Evolutionary conservation across 176 grass and related monocot species (phyloP), one percentile per base, ranked within the genome.

Genomic region (Carex littledalei): DNA sequence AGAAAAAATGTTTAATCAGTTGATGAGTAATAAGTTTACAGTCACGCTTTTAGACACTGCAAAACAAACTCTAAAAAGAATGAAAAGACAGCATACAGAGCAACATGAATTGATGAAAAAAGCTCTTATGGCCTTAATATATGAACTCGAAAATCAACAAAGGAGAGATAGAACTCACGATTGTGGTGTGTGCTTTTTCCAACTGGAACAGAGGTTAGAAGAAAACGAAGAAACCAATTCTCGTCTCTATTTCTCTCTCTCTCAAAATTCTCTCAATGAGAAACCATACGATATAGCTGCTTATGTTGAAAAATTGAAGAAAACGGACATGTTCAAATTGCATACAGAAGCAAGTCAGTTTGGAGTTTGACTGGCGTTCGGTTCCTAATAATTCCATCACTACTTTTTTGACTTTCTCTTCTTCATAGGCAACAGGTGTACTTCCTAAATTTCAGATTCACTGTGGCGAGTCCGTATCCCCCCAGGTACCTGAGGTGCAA

Each of bases 401-500:
- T 50, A 11, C 47, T 63, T 60, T 56, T 78, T 56, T 78, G 49
- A 78, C 50, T 78, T 56, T 78, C 21, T 77, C 73, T 77, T 3
- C 21, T 29, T 52, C 22, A 77, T 4, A 77, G 49, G 12, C 22
- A 78, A 17, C 73, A 78, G 49, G 22, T 78, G 73, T 78, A 32
- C 2, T 7, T 56, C 43, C 21, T 76, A 2, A 13, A 7, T 26
- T 53, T 32, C 22, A 13, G 74, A 78, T 78, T 78, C 50, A 17
- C 1, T 56, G 50, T 77, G 15, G 43, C 47, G 37, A 39, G 37
- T 39, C 37, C 37, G 5, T 39, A 39, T 39, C 4, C 5, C 37
- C 37, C 5, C 4, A 5, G 29, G 29, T 29, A 29, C 29, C 29
- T 29, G 37, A 5, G 37, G 37, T 39, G 5, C 5, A 5, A 5